Percentiles rank a stretch among this genome's conserved stretches.
Evolutionary conservation across 768 basidiomycete species (phyloP).

Genomic region (Vararia minispora): DNA sequence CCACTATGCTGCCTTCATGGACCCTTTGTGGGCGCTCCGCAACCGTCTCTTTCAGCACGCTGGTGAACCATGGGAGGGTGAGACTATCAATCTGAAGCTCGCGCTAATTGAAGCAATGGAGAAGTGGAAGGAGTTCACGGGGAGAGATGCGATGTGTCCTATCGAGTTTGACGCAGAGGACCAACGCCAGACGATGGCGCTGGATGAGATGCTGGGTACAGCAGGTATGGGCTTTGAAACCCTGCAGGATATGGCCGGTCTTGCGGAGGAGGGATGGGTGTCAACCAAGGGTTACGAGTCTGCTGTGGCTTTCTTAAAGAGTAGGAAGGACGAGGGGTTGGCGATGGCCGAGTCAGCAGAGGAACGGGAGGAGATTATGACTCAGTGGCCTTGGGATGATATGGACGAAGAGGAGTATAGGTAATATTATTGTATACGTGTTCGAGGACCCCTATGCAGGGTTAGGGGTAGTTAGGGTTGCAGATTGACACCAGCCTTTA

Average conservation of each 20-base stretch:
- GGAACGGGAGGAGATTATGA: slow-evolving; percentile 27
- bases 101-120: slow-evolving; percentile 33
- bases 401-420: slow-evolving; percentile 38
- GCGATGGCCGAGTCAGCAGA: slow-evolving; percentile 20
- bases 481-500: too few relatives aligned
- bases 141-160: slow-evolving; percentile 30
- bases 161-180: slow-evolving; percentile 36
- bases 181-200: slow-evolving; percentile 28
- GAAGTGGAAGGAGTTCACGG: slow-evolving; percentile 30
- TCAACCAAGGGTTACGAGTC: slow-evolving; percentile 29
- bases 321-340: slow-evolving; percentile 26
- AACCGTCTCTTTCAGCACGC: slow-evolving; percentile 33
- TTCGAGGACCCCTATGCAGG: too few relatives aligned
- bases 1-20: slow-evolving; percentile 29
- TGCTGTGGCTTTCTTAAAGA: slow-evolving; percentile 23
- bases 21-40: slow-evolving; percentile 25
- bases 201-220: slow-evolving; percentile 21
- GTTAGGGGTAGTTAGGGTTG: too few relatives aligned
- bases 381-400: slow-evolving; percentile 36
- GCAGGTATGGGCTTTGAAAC: slow-evolving; percentile 23
- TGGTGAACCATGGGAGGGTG: slow-evolving; percentile 36
- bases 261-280: slow-evolving; percentile 33
- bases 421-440: too few relatives aligned
- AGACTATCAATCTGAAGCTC: slow-evolving; percentile 34
- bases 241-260: slow-evolving; percentile 19